A percentile compares a stretch with the other conserved stretches of the same genome.
phyloP scores from a whole-genome alignment of 495 filamentous ascomycete species.

The Penicillium diatomitis region DNA sequence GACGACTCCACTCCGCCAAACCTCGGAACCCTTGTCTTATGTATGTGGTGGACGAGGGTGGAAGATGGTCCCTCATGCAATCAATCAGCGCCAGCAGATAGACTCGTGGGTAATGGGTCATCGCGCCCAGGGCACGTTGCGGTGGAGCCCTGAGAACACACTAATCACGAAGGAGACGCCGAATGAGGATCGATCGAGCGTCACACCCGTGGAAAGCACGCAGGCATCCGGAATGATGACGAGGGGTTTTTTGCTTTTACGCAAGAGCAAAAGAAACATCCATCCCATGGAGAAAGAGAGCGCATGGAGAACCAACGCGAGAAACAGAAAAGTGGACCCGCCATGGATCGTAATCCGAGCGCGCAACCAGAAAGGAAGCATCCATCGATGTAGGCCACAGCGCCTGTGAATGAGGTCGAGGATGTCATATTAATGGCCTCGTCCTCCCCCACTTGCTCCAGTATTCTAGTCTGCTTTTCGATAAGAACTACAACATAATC shows the following conservation, averaged over 20 bases:
- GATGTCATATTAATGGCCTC: slow-evolving; percentile 19
- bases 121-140: slow-evolving; percentile 8
- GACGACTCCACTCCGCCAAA: slow-evolving; percentile 5
- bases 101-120: slow-evolving; percentile 2
- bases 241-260: neutral
- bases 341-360: neutral
- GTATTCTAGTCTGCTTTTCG: slow-evolving; percentile 1
- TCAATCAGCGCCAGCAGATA: slow-evolving; percentile 9
- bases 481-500: slow-evolving; percentile 1
- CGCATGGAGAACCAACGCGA: neutral
- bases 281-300: no score
- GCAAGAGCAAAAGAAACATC: no score
- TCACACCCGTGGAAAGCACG: neutral
- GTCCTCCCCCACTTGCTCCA: slow-evolving; percentile 7
- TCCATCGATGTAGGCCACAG: neutral
- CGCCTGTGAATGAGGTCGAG: neutral
- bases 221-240: slow-evolving; percentile 5
- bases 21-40: neutral
- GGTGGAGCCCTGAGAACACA: slow-evolving; percentile 3
- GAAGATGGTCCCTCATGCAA: neutral
- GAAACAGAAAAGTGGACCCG: slow-evolving; percentile 4
- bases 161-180: neutral
- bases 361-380: neutral
- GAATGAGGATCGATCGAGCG: neutral
- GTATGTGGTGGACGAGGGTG: no score